Evolutionary conservation across 2,329 filamentous ascomycete species (phyloP).

Genomic region (Aspergillus vadensis): DNA sequence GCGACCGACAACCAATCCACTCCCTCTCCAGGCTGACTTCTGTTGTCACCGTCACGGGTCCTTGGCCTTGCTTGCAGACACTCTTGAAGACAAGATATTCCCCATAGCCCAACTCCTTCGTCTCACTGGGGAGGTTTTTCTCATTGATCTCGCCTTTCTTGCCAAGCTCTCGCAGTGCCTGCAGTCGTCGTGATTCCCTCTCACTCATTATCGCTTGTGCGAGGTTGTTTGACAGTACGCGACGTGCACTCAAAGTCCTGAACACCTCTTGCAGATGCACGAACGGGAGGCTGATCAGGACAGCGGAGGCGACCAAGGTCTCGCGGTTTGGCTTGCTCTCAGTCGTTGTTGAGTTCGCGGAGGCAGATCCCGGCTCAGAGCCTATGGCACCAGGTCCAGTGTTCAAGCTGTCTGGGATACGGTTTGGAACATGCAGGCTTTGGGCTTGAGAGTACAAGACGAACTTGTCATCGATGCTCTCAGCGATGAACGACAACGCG

Average conservation of each 20-base stretch:
- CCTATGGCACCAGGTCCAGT: slow-evolving; percentile 12
- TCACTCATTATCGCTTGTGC: slow-evolving; percentile 28
- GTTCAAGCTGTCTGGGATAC: slow-evolving; percentile 27
- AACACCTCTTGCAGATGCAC: slow-evolving; percentile 24
- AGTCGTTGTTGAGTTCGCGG: slow-evolving; percentile 27
- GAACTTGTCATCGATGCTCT: slow-evolving; percentile 25
- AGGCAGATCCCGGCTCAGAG: slow-evolving; percentile 23
- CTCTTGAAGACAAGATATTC: slow-evolving; percentile 21
- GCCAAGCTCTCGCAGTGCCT: slow-evolving; percentile 21
- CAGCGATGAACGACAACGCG: slow-evolving; percentile 28
- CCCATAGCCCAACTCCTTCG: slow-evolving; percentile 24
- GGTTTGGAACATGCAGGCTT: slow-evolving; percentile 24
- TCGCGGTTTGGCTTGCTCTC: slow-evolving; percentile 19
- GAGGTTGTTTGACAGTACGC: slow-evolving; percentile 18
- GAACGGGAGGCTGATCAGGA: slow-evolving; percentile 34
- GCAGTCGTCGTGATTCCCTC: slow-evolving; percentile 33
- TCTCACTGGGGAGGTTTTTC: slow-evolving; percentile 7
- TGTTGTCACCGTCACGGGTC: background rate
- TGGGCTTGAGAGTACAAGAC: slow-evolving; percentile 28
- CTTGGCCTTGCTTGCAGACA: background rate
- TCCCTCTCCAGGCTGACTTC: slow-evolving; percentile 18
- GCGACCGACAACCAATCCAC: slow-evolving; percentile 20
- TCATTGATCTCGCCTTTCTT: background rate
- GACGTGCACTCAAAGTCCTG: slow-evolving; percentile 18
- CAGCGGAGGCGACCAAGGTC: slow-evolving; percentile 25